Percentiles rank a stretch among this genome's conserved stretches.
Conservation (phyloP, 306 rosid genomes). For the Acacia confusa region DNA sequence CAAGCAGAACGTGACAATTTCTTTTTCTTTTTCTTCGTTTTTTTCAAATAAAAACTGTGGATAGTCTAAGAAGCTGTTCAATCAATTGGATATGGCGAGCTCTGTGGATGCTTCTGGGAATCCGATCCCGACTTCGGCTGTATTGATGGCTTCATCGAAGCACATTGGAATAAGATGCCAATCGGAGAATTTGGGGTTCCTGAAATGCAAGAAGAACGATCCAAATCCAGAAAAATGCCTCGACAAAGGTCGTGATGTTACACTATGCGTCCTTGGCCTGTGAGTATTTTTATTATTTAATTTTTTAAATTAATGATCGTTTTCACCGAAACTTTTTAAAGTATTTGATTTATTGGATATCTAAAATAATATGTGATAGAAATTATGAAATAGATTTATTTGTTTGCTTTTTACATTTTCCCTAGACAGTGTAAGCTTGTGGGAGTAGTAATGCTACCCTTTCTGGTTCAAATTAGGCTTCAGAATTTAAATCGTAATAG, state of each 20-base stretch:
- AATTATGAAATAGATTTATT: not conserved
- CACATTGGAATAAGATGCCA: constrained; percentile 81
- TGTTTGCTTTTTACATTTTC: not conserved
- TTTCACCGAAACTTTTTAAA: not conserved
- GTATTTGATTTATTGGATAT: not conserved
- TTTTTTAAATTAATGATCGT: not conserved
- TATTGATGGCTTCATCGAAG: constrained; percentile 85
- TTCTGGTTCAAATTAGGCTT: not conserved
- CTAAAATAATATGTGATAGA: not conserved
- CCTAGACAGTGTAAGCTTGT: not conserved
- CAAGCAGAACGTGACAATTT: no score
- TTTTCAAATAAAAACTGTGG: not conserved
- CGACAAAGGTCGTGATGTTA: no score
- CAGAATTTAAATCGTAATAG: not conserved
- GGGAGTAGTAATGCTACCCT: not conserved
- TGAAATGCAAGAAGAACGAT: constrained; percentile 91
- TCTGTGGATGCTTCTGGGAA: constrained; percentile 83
- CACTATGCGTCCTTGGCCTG: constrained; percentile 62
- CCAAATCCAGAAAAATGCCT: not conserved
- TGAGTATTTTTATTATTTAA: constrained; percentile 20
- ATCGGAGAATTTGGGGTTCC: constrained; percentile 76
- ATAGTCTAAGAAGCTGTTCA: constrained; percentile 3
- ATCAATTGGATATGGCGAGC: constrained; percentile 63
- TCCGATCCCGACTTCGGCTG: constrained; percentile 92
- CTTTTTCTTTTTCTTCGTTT: not conserved